Percentiles rank a stretch among this genome's conserved stretches.
phyloP scores from a whole-genome alignment of 305 asterid species.

The Petunia hybrid region DNA sequence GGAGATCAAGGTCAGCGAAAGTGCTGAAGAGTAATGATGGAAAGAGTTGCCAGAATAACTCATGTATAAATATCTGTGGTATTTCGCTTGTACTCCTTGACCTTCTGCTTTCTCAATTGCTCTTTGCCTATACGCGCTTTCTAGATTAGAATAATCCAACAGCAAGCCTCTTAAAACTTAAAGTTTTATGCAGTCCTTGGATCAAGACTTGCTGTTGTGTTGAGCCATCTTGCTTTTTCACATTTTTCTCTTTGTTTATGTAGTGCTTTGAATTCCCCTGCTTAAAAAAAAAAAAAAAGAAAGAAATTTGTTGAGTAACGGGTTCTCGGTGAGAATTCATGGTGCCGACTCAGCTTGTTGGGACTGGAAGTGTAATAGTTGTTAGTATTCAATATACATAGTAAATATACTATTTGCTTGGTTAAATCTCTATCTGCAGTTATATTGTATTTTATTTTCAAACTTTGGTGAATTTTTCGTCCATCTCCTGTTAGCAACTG shows the following conservation, averaged over 20 bases:
- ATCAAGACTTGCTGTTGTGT: conserved; percentile 15
- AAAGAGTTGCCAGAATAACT: conserved; percentile 35
- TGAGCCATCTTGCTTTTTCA: background rate
- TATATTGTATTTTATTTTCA: background rate
- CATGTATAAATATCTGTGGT: conserved; percentile 28
- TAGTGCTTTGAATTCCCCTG: conserved; percentile 1
- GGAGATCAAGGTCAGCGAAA: conserved; percentile 92
- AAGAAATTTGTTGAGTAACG: too few relatives aligned
- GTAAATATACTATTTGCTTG: conserved; percentile 3
- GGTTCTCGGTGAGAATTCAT: too few relatives aligned
- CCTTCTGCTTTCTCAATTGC: background rate
- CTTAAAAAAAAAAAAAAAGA: background rate
- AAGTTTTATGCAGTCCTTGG: background rate
- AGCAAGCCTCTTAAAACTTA: background rate
- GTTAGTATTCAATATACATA: conserved; percentile 6
- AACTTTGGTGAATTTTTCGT: too few relatives aligned
- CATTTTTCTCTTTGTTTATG: background rate
- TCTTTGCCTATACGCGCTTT: background rate
- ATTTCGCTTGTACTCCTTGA: background rate
- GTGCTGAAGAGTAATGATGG: conserved; percentile 56
- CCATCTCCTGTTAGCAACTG: too few relatives aligned
- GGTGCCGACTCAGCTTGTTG: too few relatives aligned
- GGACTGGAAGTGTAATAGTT: background rate
- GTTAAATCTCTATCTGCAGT: background rate
- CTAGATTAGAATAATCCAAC: conserved; percentile 29